These are phyloP conservation scores for Nakaseomyces nivariensis DNA, from an alignment of 1,139 yeast species.

Conservation along the genomic window DNA sequence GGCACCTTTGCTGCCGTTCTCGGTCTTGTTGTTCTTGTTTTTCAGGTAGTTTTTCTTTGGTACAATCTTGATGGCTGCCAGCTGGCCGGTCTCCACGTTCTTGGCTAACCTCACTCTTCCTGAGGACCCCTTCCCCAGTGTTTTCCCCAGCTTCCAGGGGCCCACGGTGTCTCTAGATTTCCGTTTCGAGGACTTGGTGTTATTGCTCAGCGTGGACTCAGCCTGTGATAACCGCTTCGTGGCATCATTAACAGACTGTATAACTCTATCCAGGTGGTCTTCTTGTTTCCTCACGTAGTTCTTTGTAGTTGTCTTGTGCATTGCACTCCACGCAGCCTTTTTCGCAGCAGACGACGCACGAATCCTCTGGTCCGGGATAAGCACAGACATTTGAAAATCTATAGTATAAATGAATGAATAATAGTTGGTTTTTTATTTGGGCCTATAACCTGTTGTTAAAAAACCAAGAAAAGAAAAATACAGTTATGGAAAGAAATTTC, in stretches of 20 bases:
- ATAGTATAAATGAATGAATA: neutral
- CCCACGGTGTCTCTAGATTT: slow-evolving; percentile 40
- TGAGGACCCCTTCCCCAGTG: slow-evolving; percentile 74
- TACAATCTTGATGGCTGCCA: slow-evolving; percentile 76
- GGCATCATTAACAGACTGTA: slow-evolving; percentile 45
- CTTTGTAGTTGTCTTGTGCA: slow-evolving; percentile 19
- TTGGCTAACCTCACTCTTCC: slow-evolving; percentile 71
- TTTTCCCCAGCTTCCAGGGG: slow-evolving; percentile 73
- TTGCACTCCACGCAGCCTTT: slow-evolving; percentile 24
- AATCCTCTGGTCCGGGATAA: slow-evolving; percentile 6
- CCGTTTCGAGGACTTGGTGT: slow-evolving; percentile 25
- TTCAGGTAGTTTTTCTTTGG: slow-evolving; percentile 36
- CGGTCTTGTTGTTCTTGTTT: slow-evolving; percentile 26
- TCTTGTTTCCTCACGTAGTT: slow-evolving; percentile 6
- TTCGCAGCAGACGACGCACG: slow-evolving; percentile 16
- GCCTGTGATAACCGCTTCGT: slow-evolving; percentile 52
- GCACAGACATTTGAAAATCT: slow-evolving; percentile 7
- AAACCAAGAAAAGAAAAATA: too few relatives aligned
- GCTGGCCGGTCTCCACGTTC: slow-evolving; percentile 55
- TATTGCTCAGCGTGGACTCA: slow-evolving; percentile 13
- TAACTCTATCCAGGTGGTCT: slow-evolving; percentile 29
- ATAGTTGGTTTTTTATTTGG: too few relatives aligned
- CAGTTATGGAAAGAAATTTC: too few relatives aligned
- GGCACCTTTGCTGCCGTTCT: slow-evolving; percentile 28
- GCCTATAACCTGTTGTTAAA: too few relatives aligned